A percentile compares a stretch with the other conserved stretches of the same genome.
These are phyloP conservation scores for Coniochaeta hoffmannii DNA, from an alignment of 2,329 filamentous ascomycete genomes.

Conservation along the genomic window DNA sequence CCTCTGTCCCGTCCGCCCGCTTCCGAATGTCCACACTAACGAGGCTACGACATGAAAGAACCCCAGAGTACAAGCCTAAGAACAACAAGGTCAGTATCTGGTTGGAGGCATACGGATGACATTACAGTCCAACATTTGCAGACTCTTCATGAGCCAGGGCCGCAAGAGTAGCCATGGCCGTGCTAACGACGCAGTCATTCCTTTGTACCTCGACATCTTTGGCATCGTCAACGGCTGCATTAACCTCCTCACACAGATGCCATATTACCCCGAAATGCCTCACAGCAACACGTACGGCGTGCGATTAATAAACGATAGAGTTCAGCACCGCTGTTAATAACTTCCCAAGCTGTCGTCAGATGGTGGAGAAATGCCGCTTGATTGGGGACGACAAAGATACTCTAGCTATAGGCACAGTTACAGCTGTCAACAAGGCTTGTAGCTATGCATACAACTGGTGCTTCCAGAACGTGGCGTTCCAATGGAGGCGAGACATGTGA, in stretches of 20 bases:
- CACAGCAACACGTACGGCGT: constrained; percentile 33
- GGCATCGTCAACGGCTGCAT: constrained; percentile 52
- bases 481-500: constrained; percentile 5
- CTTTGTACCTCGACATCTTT: constrained; percentile 42
- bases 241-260: constrained; percentile 35
- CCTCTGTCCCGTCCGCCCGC: background rate
- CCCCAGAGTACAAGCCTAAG: constrained; percentile 43
- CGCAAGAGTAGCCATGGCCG: constrained; percentile 34
- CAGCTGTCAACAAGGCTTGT: constrained; percentile 12
- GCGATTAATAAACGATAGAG: constrained; percentile 15
- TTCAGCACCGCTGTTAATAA: constrained; percentile 10
- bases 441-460: constrained; percentile 10
- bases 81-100: constrained; percentile 49
- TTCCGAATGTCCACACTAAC: constrained; percentile 5
- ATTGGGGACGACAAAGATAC: constrained; percentile 10
- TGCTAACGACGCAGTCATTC: constrained; percentile 21
- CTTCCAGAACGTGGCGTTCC: constrained; percentile 7
- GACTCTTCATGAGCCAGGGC: constrained; percentile 50
- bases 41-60: constrained; percentile 45
- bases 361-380: constrained; percentile 8
- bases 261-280: constrained; percentile 33
- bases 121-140: constrained; percentile 50
- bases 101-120: constrained; percentile 49
- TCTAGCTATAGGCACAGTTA: constrained; percentile 6
- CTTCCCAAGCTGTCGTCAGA: constrained; percentile 8